phyloP scores from a whole-genome alignment of 2,329 filamentous ascomycete genomes.

The Aspergillus novoparasiticus region DNA sequence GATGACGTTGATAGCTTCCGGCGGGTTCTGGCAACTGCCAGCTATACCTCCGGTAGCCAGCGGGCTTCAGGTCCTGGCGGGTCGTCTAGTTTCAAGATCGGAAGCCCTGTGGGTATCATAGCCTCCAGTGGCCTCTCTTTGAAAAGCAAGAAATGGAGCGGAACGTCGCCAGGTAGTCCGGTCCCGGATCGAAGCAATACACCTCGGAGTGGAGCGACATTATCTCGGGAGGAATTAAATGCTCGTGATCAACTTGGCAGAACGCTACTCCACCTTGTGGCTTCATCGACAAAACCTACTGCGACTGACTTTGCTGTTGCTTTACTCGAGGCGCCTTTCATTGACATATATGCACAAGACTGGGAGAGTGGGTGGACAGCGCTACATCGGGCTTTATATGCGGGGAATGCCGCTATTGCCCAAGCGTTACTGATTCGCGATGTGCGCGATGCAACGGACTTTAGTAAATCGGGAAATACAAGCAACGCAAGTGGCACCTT shows the following conservation, averaged over 20 bases:
- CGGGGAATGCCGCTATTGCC: slow-evolving; percentile 84
- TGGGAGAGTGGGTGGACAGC: slow-evolving; percentile 94
- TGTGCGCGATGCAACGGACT: slow-evolving; percentile 64
- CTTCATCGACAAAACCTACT: slow-evolving; percentile 70
- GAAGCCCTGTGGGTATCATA: slow-evolving; percentile 33
- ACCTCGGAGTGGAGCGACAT: slow-evolving; percentile 28
- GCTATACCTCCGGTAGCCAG: slow-evolving; percentile 49
- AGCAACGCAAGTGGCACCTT: slow-evolving; percentile 69
- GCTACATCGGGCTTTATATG: slow-evolving; percentile 85
- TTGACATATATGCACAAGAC: slow-evolving; percentile 87
- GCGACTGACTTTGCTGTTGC: slow-evolving; percentile 75
- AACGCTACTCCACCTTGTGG: slow-evolving; percentile 81
- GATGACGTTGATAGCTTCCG: slow-evolving; percentile 96
- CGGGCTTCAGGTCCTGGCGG: slow-evolving; percentile 30
- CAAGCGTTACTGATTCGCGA: slow-evolving; percentile 80
- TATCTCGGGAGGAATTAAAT: slow-evolving; percentile 74
- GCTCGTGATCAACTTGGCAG: slow-evolving; percentile 78
- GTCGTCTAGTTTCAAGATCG: slow-evolving; percentile 28
- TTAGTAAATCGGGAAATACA: slow-evolving; percentile 58
- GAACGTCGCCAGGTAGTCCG: slow-evolving; percentile 49
- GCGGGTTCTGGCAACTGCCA: slow-evolving; percentile 76
- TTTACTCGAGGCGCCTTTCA: slow-evolving; percentile 76
- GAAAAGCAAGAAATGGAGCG: slow-evolving; percentile 50
- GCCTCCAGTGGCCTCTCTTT: slow-evolving; percentile 40
- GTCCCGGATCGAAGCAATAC: slow-evolving; percentile 44